These are phyloP conservation scores for Penicillium griseofulvum DNA, from an alignment of 2,329 filamentous ascomycete genomes.

Conservation along the genomic window DNA sequence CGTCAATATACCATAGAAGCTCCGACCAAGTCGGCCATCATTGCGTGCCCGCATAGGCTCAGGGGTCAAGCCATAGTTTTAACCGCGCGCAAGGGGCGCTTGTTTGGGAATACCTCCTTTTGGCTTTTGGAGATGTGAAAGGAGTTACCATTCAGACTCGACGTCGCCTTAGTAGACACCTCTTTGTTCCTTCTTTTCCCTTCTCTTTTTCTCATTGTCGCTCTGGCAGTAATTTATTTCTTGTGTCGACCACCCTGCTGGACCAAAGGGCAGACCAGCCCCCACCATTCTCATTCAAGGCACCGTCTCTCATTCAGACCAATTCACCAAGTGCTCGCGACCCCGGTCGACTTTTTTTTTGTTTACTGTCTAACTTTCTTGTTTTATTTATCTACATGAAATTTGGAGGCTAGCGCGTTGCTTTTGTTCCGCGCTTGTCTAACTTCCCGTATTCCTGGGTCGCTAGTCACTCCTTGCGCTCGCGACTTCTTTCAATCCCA, in stretches of 20 bases:
- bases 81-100: conserved; percentile 42
- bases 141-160: conserved; percentile 10
- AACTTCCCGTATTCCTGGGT: conserved; percentile 17
- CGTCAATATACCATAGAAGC: background rate
- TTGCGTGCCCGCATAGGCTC: conserved; percentile 2
- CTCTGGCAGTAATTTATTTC: conserved; percentile 33
- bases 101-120: conserved; percentile 37
- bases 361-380: background rate
- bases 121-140: conserved; percentile 28
- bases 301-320: conserved; percentile 26
- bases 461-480: conserved; percentile 22
- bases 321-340: conserved; percentile 7
- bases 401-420: conserved; percentile 2
- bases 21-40: background rate
- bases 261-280: conserved; percentile 21
- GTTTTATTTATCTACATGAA: background rate
- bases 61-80: conserved; percentile 20
- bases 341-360: conserved; percentile 2
- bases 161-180: conserved; percentile 4
- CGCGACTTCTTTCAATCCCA: conserved; percentile 11
- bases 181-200: conserved; percentile 16
- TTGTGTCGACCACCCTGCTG: conserved; percentile 16
- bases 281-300: conserved; percentile 17
- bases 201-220: conserved; percentile 20
- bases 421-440: conserved; percentile 3